phyloP scores from a whole-genome alignment of 1,139 yeast genomes.

The Candida sanyaensis region DNA sequence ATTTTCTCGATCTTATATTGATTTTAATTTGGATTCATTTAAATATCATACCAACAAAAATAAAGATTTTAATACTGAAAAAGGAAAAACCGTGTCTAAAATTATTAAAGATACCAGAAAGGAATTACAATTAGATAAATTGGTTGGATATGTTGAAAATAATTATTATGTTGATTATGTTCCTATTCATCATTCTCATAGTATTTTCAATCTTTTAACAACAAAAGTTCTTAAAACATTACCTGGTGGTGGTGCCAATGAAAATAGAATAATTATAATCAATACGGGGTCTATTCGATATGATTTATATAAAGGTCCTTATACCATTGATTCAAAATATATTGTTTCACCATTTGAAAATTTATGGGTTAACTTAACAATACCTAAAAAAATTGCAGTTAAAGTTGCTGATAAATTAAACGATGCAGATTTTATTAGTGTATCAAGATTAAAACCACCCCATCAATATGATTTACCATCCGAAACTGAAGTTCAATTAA shows the following conservation, averaged over 20 bases:
- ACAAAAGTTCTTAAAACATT: slow-evolving; percentile 63
- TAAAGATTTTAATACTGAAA: slow-evolving; percentile 43
- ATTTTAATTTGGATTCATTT: slow-evolving; percentile 74
- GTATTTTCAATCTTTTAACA: slow-evolving; percentile 62
- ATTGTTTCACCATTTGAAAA: slow-evolving; percentile 87
- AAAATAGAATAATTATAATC: slow-evolving; percentile 63
- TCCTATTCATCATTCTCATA: slow-evolving; percentile 60
- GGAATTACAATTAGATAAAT: slow-evolving; percentile 54
- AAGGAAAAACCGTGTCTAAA: slow-evolving; percentile 52
- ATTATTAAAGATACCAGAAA: slow-evolving; percentile 47
- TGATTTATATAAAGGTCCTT: slow-evolving; percentile 84
- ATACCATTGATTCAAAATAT: slow-evolving; percentile 76
- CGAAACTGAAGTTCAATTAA: background rate
- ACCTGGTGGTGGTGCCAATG: slow-evolving; percentile 12
- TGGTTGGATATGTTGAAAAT: slow-evolving; percentile 62
- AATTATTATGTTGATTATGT: slow-evolving; percentile 72
- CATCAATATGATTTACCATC: slow-evolving; percentile 21
- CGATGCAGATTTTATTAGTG: slow-evolving; percentile 45
- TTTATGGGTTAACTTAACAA: slow-evolving; percentile 64
- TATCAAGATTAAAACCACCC: slow-evolving; percentile 24
- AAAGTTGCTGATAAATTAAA: slow-evolving; percentile 53
- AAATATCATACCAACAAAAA: slow-evolving; percentile 52
- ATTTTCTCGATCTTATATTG: slow-evolving; percentile 70
- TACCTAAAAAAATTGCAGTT: slow-evolving; percentile 54
- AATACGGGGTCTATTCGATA: slow-evolving; percentile 91